Percentiles rank a stretch among this genome's conserved stretches.
Evolutionary conservation across 768 basidiomycete genomes (phyloP).

Genomic region (Amanita pallidorosea): DNA sequence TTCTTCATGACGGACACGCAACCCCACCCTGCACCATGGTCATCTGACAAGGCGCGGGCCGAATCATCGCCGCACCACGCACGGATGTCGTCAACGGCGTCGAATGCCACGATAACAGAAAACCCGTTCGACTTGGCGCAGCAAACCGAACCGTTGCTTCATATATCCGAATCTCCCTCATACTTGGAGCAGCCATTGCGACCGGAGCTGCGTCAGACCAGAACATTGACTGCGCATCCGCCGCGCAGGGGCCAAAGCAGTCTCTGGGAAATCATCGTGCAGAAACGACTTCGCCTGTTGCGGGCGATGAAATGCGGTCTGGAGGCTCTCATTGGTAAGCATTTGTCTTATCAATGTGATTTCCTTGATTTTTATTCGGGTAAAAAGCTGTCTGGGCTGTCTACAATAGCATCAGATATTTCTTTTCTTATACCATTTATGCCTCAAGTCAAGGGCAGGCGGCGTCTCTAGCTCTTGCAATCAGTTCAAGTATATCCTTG

Average conservation of each 20-base stretch:
- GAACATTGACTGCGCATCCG: background rate
- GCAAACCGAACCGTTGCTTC: slow-evolving; percentile 25
- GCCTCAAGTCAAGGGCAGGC: slow-evolving; percentile 28
- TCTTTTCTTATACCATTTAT: slow-evolving; percentile 41
- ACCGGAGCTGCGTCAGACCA: background rate
- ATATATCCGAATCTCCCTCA: slow-evolving; percentile 15
- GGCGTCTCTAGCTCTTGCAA: slow-evolving; percentile 37
- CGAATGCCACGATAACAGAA: slow-evolving; percentile 15
- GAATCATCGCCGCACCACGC: background rate
- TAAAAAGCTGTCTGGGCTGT: slow-evolving; percentile 43
- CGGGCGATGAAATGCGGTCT: slow-evolving; percentile 13
- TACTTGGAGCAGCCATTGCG: slow-evolving; percentile 20
- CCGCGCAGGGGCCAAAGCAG: slow-evolving; percentile 16
- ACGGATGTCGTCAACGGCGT: slow-evolving; percentile 10
- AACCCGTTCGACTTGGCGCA: slow-evolving; percentile 19
- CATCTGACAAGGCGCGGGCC: background rate
- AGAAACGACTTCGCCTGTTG: slow-evolving; percentile 15
- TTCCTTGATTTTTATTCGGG: background rate
- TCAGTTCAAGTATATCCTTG: slow-evolving; percentile 30
- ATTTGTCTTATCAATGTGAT: background rate
- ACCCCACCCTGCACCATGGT: background rate
- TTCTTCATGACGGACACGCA: background rate
- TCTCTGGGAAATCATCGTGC: slow-evolving; percentile 12
- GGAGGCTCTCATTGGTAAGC: slow-evolving; percentile 22
- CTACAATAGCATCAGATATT: slow-evolving; percentile 59